phyloP scores from a whole-genome alignment of 495 filamentous ascomycete species.

The Glonium stellatum region DNA sequence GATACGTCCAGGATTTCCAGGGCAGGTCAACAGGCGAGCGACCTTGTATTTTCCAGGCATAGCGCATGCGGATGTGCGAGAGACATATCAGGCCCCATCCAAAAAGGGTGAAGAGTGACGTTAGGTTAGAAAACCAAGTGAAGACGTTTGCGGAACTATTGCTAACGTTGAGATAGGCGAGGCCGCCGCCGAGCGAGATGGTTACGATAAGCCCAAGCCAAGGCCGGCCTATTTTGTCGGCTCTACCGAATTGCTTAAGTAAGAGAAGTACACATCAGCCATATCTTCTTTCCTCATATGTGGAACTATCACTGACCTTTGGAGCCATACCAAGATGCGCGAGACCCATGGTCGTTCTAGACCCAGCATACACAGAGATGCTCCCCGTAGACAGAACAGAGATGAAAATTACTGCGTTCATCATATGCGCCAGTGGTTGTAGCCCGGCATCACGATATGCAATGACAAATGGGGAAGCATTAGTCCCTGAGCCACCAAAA shows the following conservation, averaged over 20 bases:
- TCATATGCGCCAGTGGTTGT: constrained; percentile 22
- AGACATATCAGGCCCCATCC: constrained; percentile 33
- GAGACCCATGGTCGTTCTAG: constrained; percentile 22
- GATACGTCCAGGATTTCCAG: constrained; percentile 31
- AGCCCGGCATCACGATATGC: constrained; percentile 27
- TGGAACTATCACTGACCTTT: not conserved
- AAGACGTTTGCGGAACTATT: constrained; percentile 10
- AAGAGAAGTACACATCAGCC: too few species aligned
- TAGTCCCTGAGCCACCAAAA: constrained; percentile 25
- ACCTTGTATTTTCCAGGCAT: constrained; percentile 28
- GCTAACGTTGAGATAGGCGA: constrained; percentile 30
- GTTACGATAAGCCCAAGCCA: constrained; percentile 24
- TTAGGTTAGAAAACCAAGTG: constrained; percentile 8
- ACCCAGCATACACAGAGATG: constrained; percentile 22
- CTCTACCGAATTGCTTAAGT: constrained; percentile 16
- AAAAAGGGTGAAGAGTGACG: constrained; percentile 19
- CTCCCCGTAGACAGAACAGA: constrained; percentile 26
- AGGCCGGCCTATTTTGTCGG: constrained; percentile 26
- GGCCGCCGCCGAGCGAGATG: constrained; percentile 23
- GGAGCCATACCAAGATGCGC: constrained; percentile 29
- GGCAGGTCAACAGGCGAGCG: constrained; percentile 20
- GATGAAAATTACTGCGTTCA: constrained; percentile 31
- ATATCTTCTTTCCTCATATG: too few species aligned
- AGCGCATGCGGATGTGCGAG: constrained; percentile 30
- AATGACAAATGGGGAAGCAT: constrained; percentile 30